Percentiles rank a stretch among this genome's conserved stretches.
Evolutionary conservation across 2,329 filamentous ascomycete species (phyloP).

Genomic region (Lizonia empirigonia): DNA sequence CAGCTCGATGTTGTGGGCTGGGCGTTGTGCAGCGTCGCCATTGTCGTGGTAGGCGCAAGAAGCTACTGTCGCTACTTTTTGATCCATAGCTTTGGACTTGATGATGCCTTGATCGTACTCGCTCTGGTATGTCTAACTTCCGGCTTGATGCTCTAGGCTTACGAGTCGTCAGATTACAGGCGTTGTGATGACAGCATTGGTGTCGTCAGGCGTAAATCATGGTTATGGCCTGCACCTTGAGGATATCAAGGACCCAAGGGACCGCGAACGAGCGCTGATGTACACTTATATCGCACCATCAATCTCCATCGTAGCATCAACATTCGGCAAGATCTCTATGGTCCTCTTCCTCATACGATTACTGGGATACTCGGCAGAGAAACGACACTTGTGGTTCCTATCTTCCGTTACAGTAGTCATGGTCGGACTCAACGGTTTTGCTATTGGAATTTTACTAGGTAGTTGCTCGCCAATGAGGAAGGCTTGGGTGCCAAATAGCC

Average conservation of each 20-base stretch:
- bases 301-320: background rate
- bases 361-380: background rate
- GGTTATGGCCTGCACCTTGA: background rate
- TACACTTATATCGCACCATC: background rate
- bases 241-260: background rate
- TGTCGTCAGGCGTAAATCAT: background rate
- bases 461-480: constrained; percentile 7
- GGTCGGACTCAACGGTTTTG: constrained; percentile 3
- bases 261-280: background rate
- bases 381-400: constrained; percentile 3
- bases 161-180: background rate
- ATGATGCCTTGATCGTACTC: constrained; percentile 4
- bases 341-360: constrained; percentile 1
- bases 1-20: constrained; percentile 1
- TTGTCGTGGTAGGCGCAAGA: background rate
- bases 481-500: background rate
- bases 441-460: constrained; percentile 1
- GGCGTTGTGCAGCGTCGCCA: background rate
- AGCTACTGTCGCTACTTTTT: constrained; percentile 1
- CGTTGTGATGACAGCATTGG: background rate
- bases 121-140: background rate
- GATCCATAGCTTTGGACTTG: background rate
- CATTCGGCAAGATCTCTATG: background rate
- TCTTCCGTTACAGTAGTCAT: background rate
- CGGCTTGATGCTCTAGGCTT: background rate